Evolutionary conservation across 164 flowering plant species (phyloP).

Genomic region (Magnolia changhungtana): DNA sequence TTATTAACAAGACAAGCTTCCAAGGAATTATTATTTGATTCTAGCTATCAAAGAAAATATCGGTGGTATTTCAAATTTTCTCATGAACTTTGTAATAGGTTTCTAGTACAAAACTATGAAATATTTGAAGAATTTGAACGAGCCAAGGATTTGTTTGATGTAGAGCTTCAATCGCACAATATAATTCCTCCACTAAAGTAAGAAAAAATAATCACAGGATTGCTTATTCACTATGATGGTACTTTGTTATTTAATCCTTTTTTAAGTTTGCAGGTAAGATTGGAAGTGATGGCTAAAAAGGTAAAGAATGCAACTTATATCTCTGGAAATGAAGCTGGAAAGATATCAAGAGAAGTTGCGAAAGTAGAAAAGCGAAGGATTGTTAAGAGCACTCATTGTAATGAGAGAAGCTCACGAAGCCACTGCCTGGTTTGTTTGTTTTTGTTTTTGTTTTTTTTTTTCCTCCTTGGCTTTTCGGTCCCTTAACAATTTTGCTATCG

Average conservation of each 20-base stretch:
- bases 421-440: conserved; percentile 87
- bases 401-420: conserved; percentile 95
- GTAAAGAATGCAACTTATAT: conserved; percentile 94
- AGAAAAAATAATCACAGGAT: background rate
- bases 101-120: background rate
- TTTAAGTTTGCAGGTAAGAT: conserved; percentile 51
- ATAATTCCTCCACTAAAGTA: too few species aligned
- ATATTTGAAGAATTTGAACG: background rate
- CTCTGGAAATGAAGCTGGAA: conserved; percentile 91
- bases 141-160: background rate
- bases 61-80: background rate
- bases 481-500: background rate
- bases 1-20: too few species aligned
- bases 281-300: conserved; percentile 97
- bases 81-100: background rate
- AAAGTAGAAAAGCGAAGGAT: conserved; percentile 95
- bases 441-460: background rate
- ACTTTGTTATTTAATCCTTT: background rate
- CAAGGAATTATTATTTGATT: background rate
- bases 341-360: conserved; percentile 84
- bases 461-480: background rate
- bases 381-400: conserved; percentile 81
- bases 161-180: background rate
- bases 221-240: background rate
- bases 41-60: background rate